These are phyloP conservation scores for Ottelia alismoides DNA, from an alignment of 106 monocot species.

Conservation along the genomic window DNA sequence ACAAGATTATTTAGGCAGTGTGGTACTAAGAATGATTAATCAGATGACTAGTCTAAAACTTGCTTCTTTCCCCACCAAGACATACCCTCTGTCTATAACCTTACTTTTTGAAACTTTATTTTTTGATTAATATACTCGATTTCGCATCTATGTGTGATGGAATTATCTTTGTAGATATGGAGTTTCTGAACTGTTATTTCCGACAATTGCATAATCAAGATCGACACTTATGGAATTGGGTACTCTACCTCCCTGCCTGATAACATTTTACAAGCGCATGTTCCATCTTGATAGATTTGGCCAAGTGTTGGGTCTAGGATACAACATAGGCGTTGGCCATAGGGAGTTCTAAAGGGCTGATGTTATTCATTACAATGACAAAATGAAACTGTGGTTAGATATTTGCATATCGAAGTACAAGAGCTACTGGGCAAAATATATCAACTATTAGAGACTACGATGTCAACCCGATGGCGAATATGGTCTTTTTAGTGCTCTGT, in stretches of 20 bases:
- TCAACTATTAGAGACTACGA: constrained; percentile 31
- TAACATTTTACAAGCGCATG: constrained; percentile 27
- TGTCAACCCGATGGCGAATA: no score
- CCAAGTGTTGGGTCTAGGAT: constrained; percentile 36
- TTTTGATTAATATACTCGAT: no score
- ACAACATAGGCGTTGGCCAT: constrained; percentile 19
- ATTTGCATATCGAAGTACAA: constrained; percentile 25
- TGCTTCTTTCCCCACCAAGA: no score
- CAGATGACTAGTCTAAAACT: no score
- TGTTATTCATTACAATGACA: constrained; percentile 36
- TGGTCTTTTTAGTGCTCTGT: no score
- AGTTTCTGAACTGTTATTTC: no score
- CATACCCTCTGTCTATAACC: not conserved
- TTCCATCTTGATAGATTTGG: constrained; percentile 20
- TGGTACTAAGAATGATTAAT: no score
- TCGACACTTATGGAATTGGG: constrained; percentile 32
- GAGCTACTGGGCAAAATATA: constrained; percentile 22
- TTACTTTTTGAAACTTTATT: not conserved
- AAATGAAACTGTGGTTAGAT: constrained; percentile 34
- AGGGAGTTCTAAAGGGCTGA: constrained; percentile 27
- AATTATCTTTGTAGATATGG: no score
- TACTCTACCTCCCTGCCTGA: constrained; percentile 33
- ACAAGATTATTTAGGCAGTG: not conserved
- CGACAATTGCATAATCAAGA: constrained; percentile 23
- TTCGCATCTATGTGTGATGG: no score